These are phyloP conservation scores for Gautieria morchelliformis DNA, from an alignment of 768 basidiomycete species.

Conservation along the genomic window DNA sequence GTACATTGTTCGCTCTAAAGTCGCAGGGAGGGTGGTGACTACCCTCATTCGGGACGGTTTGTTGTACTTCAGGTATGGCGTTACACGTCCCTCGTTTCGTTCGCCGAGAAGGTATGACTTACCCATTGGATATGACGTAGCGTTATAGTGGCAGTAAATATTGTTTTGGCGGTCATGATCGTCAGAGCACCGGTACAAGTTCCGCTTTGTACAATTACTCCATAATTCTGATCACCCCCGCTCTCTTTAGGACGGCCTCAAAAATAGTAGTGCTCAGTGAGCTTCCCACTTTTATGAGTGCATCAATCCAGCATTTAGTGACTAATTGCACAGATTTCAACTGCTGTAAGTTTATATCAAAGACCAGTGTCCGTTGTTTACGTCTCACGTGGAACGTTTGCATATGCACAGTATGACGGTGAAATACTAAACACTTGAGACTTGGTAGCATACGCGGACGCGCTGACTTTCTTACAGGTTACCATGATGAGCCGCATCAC, in stretches of 20 bases:
- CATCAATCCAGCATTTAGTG: background rate
- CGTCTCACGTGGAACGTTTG: background rate
- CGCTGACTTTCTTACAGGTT: conserved; percentile 24
- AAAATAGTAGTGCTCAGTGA: conserved; percentile 29
- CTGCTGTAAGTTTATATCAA: conserved; percentile 29
- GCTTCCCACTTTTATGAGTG: conserved; percentile 9
- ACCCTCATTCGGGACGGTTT: conserved; percentile 1
- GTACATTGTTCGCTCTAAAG: background rate
- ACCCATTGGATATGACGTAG: conserved; percentile 13
- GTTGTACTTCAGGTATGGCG: background rate
- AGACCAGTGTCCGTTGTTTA: background rate
- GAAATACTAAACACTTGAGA: background rate
- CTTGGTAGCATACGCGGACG: background rate
- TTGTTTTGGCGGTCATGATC: conserved; percentile 31
- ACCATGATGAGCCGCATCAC: conserved; percentile 66
- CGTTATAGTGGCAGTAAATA: conserved; percentile 28
- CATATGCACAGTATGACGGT: background rate
- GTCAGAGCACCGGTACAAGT: conserved; percentile 14
- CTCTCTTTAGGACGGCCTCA: conserved; percentile 14
- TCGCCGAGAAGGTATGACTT: background rate
- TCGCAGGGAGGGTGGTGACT: background rate
- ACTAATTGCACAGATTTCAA: conserved; percentile 15
- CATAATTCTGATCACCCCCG: no score
- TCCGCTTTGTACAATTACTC: background rate
- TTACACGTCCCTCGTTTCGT: background rate